A percentile compares a stretch with the other conserved stretches of the same genome.
Conservation (phyloP, 1,284 basidiomycete species). For the Tremellales sp. region DNA sequence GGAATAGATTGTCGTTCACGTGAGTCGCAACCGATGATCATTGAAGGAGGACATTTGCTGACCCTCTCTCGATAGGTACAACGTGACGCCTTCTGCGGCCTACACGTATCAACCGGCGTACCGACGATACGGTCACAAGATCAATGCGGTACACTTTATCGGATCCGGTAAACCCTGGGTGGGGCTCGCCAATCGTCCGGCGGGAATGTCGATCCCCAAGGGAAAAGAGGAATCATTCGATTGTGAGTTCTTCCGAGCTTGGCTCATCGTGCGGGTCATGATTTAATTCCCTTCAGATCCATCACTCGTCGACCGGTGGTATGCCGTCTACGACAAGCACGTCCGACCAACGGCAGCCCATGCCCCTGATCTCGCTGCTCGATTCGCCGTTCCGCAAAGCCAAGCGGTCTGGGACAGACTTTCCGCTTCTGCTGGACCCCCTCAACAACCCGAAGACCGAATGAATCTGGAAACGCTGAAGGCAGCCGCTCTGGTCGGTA, state of each 20-base stretch:
- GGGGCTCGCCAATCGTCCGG: slow-evolving; percentile 61
- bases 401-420: slow-evolving; percentile 66
- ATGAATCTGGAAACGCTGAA: slow-evolving; percentile 67
- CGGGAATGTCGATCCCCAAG: slow-evolving; percentile 48
- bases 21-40: slow-evolving; percentile 22
- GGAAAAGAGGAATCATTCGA: slow-evolving; percentile 37
- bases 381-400: slow-evolving; percentile 67
- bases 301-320: slow-evolving; percentile 82
- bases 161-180: slow-evolving; percentile 92
- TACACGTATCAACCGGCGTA: slow-evolving; percentile 99
- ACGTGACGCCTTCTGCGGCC: slow-evolving; percentile 93
- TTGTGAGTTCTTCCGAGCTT: slow-evolving; percentile 29
- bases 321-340: slow-evolving; percentile 78
- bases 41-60: slow-evolving; percentile 2
- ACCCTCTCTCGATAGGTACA: slow-evolving; percentile 57
- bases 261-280: slow-evolving; percentile 12
- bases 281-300: slow-evolving; percentile 36
- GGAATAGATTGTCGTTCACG: slow-evolving; percentile 89
- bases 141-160: slow-evolving; percentile 90
- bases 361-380: slow-evolving; percentile 43
- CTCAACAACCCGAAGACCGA: slow-evolving; percentile 36
- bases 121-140: slow-evolving; percentile 81
- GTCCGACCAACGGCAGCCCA: slow-evolving; percentile 57
- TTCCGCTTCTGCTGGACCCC: slow-evolving; percentile 34
- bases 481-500: slow-evolving; percentile 61